Conservation (phyloP, 371 early-diverging fungal species). For the Rhizopus microsporus region DNA sequence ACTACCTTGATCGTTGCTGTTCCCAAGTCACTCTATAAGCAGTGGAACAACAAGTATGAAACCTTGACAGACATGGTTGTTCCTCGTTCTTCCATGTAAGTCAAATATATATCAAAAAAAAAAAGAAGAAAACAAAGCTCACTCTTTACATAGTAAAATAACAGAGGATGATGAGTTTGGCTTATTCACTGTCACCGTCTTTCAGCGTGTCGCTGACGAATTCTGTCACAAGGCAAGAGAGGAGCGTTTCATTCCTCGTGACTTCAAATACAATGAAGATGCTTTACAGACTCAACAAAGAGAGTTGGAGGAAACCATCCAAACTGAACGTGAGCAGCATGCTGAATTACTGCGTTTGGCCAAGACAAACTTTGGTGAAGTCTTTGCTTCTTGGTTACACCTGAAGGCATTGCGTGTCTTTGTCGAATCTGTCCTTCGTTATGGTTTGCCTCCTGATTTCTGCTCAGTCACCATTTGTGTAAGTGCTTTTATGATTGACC, state of each 20-base stretch:
- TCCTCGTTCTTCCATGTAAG: constrained; percentile 90
- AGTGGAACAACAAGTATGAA: constrained; percentile 88
- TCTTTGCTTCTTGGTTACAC: constrained; percentile 90
- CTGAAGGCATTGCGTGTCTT: constrained; percentile 91
- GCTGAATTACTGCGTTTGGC: constrained; percentile 79
- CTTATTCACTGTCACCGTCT: constrained; percentile 91
- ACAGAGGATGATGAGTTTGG: constrained; percentile 92
- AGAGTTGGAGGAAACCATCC: constrained; percentile 70
- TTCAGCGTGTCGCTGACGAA: constrained; percentile 86
- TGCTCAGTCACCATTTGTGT: constrained; percentile 81
- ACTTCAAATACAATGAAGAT: constrained; percentile 87
- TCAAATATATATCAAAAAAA: not conserved
- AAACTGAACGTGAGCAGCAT: constrained; percentile 77
- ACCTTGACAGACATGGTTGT: constrained; percentile 91
- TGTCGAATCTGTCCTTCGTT: constrained; percentile 96
- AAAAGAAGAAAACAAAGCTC: not conserved
- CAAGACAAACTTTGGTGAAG: constrained; percentile 93
- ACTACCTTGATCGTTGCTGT: constrained; percentile 94
- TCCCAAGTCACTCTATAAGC: constrained; percentile 76
- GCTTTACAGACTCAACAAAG: constrained; percentile 75
- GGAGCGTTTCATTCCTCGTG: constrained; percentile 90
- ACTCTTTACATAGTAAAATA: constrained; percentile 60
- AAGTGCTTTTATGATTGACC: constrained; percentile 12
- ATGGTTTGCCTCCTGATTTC: constrained; percentile 96
- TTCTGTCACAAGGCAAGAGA: constrained; percentile 88